Percentiles rank a stretch among this genome's conserved stretches.
phyloP scores from a whole-genome alignment of 2,329 filamentous ascomycete genomes.

The Diaporthe aspalathi region DNA sequence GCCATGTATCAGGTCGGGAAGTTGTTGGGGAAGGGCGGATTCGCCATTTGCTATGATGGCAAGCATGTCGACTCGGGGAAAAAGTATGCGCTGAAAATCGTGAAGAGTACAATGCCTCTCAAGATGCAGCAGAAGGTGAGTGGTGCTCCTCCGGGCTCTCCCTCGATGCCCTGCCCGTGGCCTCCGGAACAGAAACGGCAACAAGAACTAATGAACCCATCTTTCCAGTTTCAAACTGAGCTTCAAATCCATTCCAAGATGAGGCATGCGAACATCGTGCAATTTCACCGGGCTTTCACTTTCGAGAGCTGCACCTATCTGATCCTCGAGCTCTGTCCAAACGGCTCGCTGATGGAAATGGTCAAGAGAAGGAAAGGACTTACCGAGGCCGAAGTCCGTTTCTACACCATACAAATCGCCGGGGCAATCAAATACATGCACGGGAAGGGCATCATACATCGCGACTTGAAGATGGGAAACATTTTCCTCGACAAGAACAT shows the following conservation, averaged over 20 bases:
- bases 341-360: conserved; percentile 98
- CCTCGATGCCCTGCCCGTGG: neutral
- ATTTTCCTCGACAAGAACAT: conserved; percentile 94
- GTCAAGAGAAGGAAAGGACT: conserved; percentile 91
- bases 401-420: conserved; percentile 93
- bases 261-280: conserved; percentile 93
- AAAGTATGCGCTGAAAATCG: conserved; percentile 82
- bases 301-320: conserved; percentile 92
- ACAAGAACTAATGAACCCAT: conserved; percentile 11
- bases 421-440: conserved; percentile 99
- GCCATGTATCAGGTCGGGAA: conserved; percentile 80
- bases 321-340: conserved; percentile 92
- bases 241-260: conserved; percentile 99
- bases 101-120: conserved; percentile 82
- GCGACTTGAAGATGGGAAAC: conserved; percentile 98
- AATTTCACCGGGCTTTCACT: conserved; percentile 93
- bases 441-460: conserved; percentile 92
- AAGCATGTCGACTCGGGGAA: conserved; percentile 74
- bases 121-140: conserved; percentile 87
- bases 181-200: neutral
- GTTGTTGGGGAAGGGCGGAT: conserved; percentile 82
- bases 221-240: conserved; percentile 76
- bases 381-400: conserved; percentile 92
- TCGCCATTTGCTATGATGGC: conserved; percentile 83
- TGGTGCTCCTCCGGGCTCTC: conserved; percentile 31